A percentile compares a stretch with the other conserved stretches of the same genome.
phyloP scores from a whole-genome alignment of 1,139 yeast species.

The Geotrichum bryndzae region DNA sequence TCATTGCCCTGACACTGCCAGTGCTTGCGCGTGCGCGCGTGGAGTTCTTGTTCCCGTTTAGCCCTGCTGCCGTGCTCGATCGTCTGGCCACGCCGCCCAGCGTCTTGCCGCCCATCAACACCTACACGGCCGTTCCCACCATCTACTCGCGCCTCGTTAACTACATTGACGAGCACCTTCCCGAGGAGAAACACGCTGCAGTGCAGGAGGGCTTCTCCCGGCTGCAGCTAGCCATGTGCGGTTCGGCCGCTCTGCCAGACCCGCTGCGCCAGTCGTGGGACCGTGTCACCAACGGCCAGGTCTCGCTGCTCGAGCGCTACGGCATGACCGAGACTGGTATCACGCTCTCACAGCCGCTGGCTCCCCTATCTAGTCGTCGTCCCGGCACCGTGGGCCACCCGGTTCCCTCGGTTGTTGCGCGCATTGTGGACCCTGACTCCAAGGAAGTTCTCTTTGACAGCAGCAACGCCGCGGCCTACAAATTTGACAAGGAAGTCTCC shows the following conservation, averaged over 20 bases:
- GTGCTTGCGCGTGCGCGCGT: slow-evolving; percentile 35
- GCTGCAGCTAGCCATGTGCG: slow-evolving; percentile 35
- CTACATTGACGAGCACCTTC: slow-evolving; percentile 22
- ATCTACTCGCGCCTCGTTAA: slow-evolving; percentile 32
- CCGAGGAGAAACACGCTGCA: slow-evolving; percentile 14
- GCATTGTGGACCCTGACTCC: slow-evolving; percentile 29
- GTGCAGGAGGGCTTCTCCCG: slow-evolving; percentile 20
- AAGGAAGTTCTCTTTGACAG: slow-evolving; percentile 23
- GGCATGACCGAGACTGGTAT: slow-evolving; percentile 40
- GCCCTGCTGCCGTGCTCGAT: slow-evolving; percentile 28
- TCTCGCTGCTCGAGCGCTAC: slow-evolving; percentile 35
- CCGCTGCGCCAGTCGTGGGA: slow-evolving; percentile 35
- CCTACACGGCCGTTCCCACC: slow-evolving; percentile 39
- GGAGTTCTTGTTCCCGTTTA: slow-evolving; percentile 35
- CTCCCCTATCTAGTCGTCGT: slow-evolving; percentile 25
- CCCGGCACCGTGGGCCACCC: slow-evolving; percentile 36
- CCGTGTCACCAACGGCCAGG: slow-evolving; percentile 28
- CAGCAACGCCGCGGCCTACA: slow-evolving; percentile 9
- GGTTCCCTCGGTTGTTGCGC: slow-evolving; percentile 33
- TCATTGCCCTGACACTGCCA: slow-evolving; percentile 35
- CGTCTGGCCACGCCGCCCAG: slow-evolving; percentile 22
- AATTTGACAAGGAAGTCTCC: slow-evolving; percentile 17
- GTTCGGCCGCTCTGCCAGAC: slow-evolving; percentile 37
- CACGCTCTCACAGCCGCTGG: slow-evolving; percentile 35
- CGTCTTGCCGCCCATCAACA: slow-evolving; percentile 30